Percentiles rank a stretch among this genome's conserved stretches.
Conservation (phyloP, 768 basidiomycete genomes). For the Podaxis sp. region DNA sequence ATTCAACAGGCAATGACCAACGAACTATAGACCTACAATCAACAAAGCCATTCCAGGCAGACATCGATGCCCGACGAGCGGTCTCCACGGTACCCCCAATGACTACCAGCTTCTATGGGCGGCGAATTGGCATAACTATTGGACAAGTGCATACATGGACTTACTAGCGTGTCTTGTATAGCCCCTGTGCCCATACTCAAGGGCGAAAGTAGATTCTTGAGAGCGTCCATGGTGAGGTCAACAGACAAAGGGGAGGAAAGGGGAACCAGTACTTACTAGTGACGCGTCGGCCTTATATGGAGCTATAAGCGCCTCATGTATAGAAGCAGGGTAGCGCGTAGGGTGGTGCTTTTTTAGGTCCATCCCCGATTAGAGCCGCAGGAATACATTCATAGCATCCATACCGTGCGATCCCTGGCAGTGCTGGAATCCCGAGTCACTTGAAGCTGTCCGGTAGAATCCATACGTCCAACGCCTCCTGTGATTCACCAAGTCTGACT, state of each 20-base stretch:
- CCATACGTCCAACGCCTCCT: neutral
- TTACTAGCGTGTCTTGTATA: constrained; percentile 77
- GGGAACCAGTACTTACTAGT: constrained; percentile 22
- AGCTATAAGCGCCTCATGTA: constrained; percentile 39
- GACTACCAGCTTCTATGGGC: constrained; percentile 76
- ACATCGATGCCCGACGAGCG: constrained; percentile 74
- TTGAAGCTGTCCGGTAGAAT: neutral
- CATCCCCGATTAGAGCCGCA: constrained; percentile 11
- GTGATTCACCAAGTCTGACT: neutral
- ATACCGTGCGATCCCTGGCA: constrained; percentile 10
- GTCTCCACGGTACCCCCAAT: constrained; percentile 89
- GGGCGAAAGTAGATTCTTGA: constrained; percentile 73
- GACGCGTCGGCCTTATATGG: constrained; percentile 44
- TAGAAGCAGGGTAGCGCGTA: constrained; percentile 34
- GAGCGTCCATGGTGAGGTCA: constrained; percentile 55
- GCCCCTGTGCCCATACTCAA: constrained; percentile 64
- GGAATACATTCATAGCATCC: neutral
- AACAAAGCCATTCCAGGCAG: constrained; percentile 88
- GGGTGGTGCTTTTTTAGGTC: constrained; percentile 12
- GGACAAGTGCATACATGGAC: constrained; percentile 17
- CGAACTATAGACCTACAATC: constrained; percentile 57
- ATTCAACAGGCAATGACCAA: neutral
- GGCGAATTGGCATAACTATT: constrained; percentile 15
- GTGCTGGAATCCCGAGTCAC: constrained; percentile 6
- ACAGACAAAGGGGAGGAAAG: constrained; percentile 21